These are phyloP conservation scores for Yamadazyma atlantica DNA, from an alignment of 1,139 yeast genomes.

Conservation along the genomic window DNA sequence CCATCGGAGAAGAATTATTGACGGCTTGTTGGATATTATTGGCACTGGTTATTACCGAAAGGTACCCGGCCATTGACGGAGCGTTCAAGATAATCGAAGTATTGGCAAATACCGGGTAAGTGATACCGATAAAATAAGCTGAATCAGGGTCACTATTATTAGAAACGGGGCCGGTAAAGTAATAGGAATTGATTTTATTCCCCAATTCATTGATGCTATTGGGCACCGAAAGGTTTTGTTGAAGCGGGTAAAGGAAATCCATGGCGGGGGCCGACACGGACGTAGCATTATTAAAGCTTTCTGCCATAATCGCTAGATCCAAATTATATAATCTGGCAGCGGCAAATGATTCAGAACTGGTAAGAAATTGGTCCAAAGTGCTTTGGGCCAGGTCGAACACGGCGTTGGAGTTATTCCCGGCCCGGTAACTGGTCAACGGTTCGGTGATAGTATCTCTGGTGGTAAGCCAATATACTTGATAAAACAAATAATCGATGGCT, in stretches of 20 bases:
- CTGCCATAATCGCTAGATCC: conserved; percentile 37
- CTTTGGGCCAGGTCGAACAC: conserved; percentile 43
- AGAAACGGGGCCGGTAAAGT: conserved; percentile 59
- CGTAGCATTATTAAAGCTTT: conserved; percentile 30
- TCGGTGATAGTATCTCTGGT: conserved; percentile 58
- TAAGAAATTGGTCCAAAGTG: conserved; percentile 57
- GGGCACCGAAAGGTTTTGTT: conserved; percentile 46
- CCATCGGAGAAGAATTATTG: conserved; percentile 40
- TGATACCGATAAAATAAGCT: conserved; percentile 51
- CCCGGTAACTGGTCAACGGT: conserved; percentile 62
- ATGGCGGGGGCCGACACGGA: conserved; percentile 28
- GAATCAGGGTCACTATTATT: conserved; percentile 34
- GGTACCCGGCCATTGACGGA: conserved; percentile 67
- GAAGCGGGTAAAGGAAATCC: conserved; percentile 54
- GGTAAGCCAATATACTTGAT: conserved; percentile 71
- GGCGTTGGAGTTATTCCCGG: conserved; percentile 61
- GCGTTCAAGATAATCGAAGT: conserved; percentile 63
- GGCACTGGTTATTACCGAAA: conserved; percentile 66
- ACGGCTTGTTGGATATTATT: conserved; percentile 50
- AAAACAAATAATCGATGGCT: conserved; percentile 59
- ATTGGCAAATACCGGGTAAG: conserved; percentile 72
- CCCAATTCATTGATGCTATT: conserved; percentile 17
- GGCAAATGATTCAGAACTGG: conserved; percentile 62
- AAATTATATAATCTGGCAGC: conserved; percentile 70
- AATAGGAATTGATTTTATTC: conserved; percentile 29